These are phyloP conservation scores for Boechera stricta DNA, from an alignment of 345 rosid species.

Conservation along the genomic window DNA sequence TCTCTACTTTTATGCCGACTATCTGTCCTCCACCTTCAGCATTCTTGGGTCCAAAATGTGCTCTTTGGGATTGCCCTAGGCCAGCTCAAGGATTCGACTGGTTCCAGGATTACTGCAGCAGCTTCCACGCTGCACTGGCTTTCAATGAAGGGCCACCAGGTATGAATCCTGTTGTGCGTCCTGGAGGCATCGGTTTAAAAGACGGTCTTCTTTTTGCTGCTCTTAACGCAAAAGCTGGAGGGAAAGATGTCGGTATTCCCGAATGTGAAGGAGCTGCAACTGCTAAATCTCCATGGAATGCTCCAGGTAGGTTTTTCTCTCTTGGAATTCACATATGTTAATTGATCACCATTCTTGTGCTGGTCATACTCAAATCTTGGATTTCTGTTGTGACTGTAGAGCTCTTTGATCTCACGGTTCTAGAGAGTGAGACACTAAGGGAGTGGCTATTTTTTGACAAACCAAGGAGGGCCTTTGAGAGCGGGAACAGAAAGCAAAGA, in stretches of 20 bases:
- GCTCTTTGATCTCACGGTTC: constrained; percentile 88
- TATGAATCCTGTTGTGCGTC: constrained; percentile 84
- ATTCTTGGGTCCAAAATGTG: constrained; percentile 95
- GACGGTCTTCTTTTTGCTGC: constrained; percentile 92
- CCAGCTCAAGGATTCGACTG: constrained; percentile 90
- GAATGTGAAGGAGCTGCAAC: constrained; percentile 99
- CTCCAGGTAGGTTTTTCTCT: constrained; percentile 67
- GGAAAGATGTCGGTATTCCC: constrained; percentile 91
- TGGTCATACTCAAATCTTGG: constrained; percentile 24
- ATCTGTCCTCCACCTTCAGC: constrained; percentile 91
- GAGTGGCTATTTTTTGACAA: constrained; percentile 99
- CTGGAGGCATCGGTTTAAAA: constrained; percentile 90
- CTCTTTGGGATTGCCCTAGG: constrained; percentile 99
- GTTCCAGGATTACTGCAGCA: constrained; percentile 92
- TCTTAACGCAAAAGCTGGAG: constrained; percentile 78
- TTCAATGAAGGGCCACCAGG: constrained; percentile 95
- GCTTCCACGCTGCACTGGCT: constrained; percentile 87
- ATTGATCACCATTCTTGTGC: constrained; percentile 1
- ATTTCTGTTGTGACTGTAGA: constrained; percentile 59
- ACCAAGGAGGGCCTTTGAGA: constrained; percentile 95
- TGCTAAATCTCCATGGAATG: constrained; percentile 99
- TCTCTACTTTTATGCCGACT: constrained; percentile 64
- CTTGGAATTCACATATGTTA: not conserved
- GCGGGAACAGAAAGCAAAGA: constrained; percentile 98
- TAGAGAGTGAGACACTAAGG: constrained; percentile 89